Base-by-base conservation (phyloP, 371 early-diverging fungal species). In the Rhizomucor pusillus region DNA sequence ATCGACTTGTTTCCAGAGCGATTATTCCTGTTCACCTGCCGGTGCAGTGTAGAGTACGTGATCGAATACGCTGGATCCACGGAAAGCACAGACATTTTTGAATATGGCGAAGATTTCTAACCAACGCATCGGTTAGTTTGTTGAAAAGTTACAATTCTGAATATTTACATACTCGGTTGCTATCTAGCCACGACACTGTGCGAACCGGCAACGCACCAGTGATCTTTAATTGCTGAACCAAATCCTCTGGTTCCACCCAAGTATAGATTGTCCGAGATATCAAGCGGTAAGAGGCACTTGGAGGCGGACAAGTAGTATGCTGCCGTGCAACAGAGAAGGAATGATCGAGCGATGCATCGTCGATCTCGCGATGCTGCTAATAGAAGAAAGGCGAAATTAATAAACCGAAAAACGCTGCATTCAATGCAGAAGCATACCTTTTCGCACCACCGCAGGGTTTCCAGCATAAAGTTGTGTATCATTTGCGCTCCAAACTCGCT, bases 401-500 rank as follows among this genome's bases (percentile, higher is more conserved):
- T n/a, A 46, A 46, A 24, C 11, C 23, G 14, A 18, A 24, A 46
- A 24, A 46, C 16, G 43, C 10, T 43, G 14, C 19, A 18, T 20
- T 19, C 10, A 43, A 43, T 43, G 9, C 13, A 43, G 9, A 12
- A 18, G n/a, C 43, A 18, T 48, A 56, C 50, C 44, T 51, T 19
- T 16, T 57, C 43, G 50, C 50, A 76, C 74, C 77, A 83, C 16
- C 63, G 24, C 2, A 29, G 33, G 0, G 90, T 74, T 47, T 89
- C 65, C 1, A 47, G 33, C 41, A 73, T 63, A 69, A 97, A 95
- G 70, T 95, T 97, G 11, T 48, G 13, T 39, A 94, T 63, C 67
- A 97, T 73, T 12, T 59, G 64, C 11, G 57, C 45, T 1, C 97
- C 97, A 59, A 81, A 63, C 56, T 91, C 88, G 0, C 94, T 89